These are phyloP conservation scores for Amesomyces nigricolor DNA, from an alignment of 2,329 filamentous ascomycete species.

Conservation along the genomic window DNA sequence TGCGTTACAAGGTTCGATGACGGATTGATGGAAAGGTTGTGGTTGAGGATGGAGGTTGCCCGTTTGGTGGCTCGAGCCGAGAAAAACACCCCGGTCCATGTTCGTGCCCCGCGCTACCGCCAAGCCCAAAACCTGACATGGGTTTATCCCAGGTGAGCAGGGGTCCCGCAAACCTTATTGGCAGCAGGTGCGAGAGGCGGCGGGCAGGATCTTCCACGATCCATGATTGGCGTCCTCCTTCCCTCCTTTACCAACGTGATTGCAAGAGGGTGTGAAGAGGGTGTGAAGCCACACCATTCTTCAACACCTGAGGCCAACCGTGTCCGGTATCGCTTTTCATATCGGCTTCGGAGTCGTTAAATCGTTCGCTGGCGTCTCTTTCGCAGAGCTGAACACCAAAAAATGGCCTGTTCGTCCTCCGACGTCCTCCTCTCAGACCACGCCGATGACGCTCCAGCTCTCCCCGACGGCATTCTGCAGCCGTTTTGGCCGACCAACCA, in stretches of 20 bases:
- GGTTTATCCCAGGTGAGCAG: constrained; percentile 28
- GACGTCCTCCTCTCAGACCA: neutral
- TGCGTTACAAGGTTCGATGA: too few relatives aligned
- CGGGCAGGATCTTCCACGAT: constrained; percentile 23
- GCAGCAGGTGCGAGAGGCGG: constrained; percentile 25
- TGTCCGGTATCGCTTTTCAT: neutral
- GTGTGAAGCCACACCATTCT: constrained; percentile 26
- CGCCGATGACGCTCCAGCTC: too few relatives aligned
- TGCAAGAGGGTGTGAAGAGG: constrained; percentile 12
- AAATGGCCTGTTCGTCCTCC: neutral
- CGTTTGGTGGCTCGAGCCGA: constrained; percentile 4
- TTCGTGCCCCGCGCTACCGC: constrained; percentile 24
- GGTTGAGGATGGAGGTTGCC: neutral
- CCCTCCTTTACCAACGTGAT: constrained; percentile 29
- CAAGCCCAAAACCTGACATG: constrained; percentile 28
- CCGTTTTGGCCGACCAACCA: neutral
- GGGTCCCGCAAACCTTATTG: constrained; percentile 34
- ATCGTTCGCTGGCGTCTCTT: neutral
- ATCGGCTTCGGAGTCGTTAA: neutral
- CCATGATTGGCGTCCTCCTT: constrained; percentile 21
- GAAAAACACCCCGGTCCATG: neutral
- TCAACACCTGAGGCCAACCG: neutral
- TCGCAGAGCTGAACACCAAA: neutral
- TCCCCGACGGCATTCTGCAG: neutral
- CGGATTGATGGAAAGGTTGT: too few relatives aligned